Evolutionary conservation across 495 filamentous ascomycete genomes (phyloP).

Genomic region (Neurospora sp.): DNA sequence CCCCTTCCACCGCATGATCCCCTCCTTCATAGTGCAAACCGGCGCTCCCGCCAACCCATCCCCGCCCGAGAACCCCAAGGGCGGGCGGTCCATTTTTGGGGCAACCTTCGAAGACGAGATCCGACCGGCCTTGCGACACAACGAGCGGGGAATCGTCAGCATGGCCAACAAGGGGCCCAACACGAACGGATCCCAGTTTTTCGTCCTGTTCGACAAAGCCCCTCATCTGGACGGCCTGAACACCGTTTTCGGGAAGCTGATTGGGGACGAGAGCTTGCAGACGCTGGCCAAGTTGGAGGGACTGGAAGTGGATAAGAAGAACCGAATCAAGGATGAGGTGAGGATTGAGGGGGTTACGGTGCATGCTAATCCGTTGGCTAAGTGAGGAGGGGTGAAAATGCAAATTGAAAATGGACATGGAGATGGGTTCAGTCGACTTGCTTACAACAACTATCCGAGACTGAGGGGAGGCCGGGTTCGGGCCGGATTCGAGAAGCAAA

Average conservation of each 20-base stretch:
- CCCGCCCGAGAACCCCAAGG: conserved; percentile 55
- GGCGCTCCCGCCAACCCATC: conserved; percentile 62
- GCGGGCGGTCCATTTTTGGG: conserved; percentile 77
- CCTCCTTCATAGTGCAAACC: conserved; percentile 85
- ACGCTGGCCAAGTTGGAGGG: conserved; percentile 68
- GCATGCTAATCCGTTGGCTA: conserved; percentile 89
- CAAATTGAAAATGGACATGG: background rate
- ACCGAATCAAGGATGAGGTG: conserved; percentile 60
- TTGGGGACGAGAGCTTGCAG: conserved; percentile 49
- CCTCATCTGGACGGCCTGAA: conserved; percentile 91
- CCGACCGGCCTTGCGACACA: conserved; percentile 71
- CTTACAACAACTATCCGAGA: background rate
- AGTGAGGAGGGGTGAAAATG: conserved; percentile 26
- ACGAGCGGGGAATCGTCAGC: conserved; percentile 72
- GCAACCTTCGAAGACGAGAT: conserved; percentile 87
- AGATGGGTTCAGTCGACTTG: background rate
- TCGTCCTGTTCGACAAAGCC: conserved; percentile 73
- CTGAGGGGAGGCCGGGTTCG: background rate
- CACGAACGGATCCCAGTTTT: conserved; percentile 94
- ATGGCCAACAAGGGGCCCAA: conserved; percentile 88
- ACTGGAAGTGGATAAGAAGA: conserved; percentile 83
- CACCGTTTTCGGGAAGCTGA: conserved; percentile 82
- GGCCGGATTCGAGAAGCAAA: background rate
- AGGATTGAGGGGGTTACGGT: conserved; percentile 70
- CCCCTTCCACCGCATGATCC: conserved; percentile 86